Conservation (phyloP, 305 asterid species). For the Galium porrigens region DNA sequence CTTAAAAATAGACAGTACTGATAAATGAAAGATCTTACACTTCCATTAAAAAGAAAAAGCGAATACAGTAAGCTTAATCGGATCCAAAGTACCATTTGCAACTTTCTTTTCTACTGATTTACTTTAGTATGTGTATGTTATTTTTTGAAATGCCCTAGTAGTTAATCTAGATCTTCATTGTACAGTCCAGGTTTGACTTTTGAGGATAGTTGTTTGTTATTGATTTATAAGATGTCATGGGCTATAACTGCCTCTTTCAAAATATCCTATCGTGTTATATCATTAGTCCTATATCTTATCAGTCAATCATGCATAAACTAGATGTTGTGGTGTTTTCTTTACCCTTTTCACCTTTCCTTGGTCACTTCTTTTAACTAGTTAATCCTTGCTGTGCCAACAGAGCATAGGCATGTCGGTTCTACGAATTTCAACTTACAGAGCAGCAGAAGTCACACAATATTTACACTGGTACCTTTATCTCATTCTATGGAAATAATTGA, state of each 20-base stretch:
- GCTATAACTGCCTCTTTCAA: not conserved
- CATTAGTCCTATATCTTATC: not conserved
- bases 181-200: not conserved
- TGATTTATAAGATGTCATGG: not conserved
- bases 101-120: not conserved
- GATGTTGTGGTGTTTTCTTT: not conserved
- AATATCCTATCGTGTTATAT: not conserved
- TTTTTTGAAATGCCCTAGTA: not conserved
- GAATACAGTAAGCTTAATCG: not conserved
- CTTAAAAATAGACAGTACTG: not conserved
- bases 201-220: not conserved
- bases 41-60: not conserved
- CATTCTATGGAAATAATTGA: not conserved
- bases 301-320: not conserved
- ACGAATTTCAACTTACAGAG: constrained; percentile 92
- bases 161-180: not conserved
- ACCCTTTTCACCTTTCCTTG: not conserved
- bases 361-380: not conserved
- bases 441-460: constrained; percentile 99
- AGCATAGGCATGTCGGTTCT: constrained; percentile 98
- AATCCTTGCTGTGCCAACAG: constrained; percentile 26
- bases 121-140: not conserved
- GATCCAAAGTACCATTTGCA: not conserved
- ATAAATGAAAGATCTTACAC: not conserved
- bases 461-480: constrained; percentile 61